These are phyloP conservation scores for Triglochin maritima DNA, from an alignment of 106 monocot genomes.

Conservation along the genomic window DNA sequence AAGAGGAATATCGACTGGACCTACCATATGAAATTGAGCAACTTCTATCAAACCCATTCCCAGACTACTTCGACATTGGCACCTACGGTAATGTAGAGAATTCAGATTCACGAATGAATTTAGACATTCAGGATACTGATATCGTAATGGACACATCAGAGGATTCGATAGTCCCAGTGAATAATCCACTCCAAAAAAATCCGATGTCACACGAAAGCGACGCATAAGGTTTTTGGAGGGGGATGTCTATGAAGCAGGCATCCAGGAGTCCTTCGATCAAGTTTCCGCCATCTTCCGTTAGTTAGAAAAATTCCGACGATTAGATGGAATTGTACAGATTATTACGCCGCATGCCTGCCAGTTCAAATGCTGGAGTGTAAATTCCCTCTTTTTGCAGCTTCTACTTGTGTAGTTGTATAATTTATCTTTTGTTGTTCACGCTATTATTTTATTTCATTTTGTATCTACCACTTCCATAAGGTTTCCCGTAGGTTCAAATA, in stretches of 20 bases:
- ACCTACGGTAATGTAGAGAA: conserved; percentile 10
- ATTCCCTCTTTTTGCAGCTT: neutral
- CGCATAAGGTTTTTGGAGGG: no score
- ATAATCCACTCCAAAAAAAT: neutral
- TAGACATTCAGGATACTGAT: conserved; percentile 19
- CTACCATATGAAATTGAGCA: neutral
- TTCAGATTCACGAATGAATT: conserved; percentile 22
- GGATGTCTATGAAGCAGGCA: no score
- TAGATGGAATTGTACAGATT: conserved; percentile 2
- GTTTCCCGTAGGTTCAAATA: no score
- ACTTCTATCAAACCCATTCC: conserved; percentile 9
- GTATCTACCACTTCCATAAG: no score
- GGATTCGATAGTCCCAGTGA: conserved; percentile 4
- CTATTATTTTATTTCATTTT: no score
- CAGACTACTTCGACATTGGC: conserved; percentile 17
- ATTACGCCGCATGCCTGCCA: neutral
- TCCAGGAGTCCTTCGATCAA: no score
- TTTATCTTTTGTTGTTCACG: no score
- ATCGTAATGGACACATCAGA: conserved; percentile 2
- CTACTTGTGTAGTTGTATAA: neutral
- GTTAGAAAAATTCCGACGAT: neutral
- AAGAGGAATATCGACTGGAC: conserved; percentile 1
- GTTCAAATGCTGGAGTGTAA: no score
- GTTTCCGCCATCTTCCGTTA: no score
- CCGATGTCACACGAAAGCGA: no score